Evolutionary conservation across 192 early-diverging fungal genomes (phyloP).

Genomic region (Coemansia javaensis): DNA sequence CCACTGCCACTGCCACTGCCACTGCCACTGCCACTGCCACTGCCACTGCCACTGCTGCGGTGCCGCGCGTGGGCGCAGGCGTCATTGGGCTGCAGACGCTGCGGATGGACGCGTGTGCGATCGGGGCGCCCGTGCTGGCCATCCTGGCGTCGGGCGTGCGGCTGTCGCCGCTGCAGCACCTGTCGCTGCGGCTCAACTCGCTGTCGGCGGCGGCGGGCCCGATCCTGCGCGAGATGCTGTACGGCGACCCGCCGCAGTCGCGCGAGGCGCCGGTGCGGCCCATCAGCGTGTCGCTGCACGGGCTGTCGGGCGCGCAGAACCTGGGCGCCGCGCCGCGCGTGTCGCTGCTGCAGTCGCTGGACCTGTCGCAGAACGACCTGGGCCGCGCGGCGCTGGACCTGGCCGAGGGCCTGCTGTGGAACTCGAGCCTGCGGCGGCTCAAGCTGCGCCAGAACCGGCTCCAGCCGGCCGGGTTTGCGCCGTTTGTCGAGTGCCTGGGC

Average conservation of each 20-base stretch:
- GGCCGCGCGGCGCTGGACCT: constrained; percentile 42
- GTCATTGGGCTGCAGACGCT: constrained; percentile 43
- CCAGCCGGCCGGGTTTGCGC: constrained; percentile 39
- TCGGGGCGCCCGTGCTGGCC: constrained; percentile 47
- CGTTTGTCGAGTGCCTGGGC: constrained; percentile 49
- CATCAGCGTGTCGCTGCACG: constrained; percentile 45
- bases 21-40: too few relatives aligned
- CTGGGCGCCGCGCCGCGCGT: constrained; percentile 33
- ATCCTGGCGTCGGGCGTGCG: constrained; percentile 49
- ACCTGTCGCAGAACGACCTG: constrained; percentile 48
- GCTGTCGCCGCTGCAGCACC: constrained; percentile 44
- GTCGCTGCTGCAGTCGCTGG: constrained; percentile 41
- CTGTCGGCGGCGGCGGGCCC: constrained; percentile 36
- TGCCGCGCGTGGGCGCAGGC: too few relatives aligned
- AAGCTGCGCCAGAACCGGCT: constrained; percentile 51
- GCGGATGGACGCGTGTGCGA: constrained; percentile 52
- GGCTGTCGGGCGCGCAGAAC: constrained; percentile 41
- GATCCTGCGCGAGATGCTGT: constrained; percentile 48
- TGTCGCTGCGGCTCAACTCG: constrained; percentile 43
- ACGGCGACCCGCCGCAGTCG: constrained; percentile 43
- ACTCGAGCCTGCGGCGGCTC: constrained; percentile 42
- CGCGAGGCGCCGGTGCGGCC: constrained; percentile 14
- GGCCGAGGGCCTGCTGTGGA: constrained; percentile 47
- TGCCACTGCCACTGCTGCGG: too few relatives aligned
- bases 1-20: too few relatives aligned